Base-by-base conservation (phyloP, 352 stramenopile genomes). In the Phytophthora pinifolia region DNA sequence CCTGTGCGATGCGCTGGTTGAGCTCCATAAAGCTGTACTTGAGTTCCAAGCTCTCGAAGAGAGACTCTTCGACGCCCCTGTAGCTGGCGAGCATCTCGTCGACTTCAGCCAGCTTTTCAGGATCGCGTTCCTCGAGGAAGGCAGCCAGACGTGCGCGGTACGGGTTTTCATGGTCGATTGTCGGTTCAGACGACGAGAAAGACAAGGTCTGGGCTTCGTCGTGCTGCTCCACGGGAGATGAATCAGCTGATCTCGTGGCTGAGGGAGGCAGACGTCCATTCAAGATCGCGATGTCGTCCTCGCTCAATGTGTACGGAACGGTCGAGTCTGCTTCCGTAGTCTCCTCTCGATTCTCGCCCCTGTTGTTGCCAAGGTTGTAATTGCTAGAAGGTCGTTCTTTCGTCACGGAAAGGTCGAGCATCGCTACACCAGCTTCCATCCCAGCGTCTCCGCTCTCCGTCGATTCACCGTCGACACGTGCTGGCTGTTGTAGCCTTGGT, bases 1-100 rank as follows among this genome's bases (percentile, higher is more conserved):
- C 50, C 34, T 77, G 67, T 2, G 65, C 61, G 13, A 83, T 78
- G 29, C 69, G 67, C 29, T 72, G 59, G 47, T 79, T 78, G 25
- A 92, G 53, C 51, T 76, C 69, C 63, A 87, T 73, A 59, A 87
- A 89, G 60, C 75, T 83, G 62, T 94, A 94, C 60, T 94, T 94
- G 41, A 94, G 77, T 49, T 88, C 75, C 17, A 94, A 65, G 33
- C 79, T 91, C 38, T 94, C 76, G 36, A 94, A 89, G 6, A 94
- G 68, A 48, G 72, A 86, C 9, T 69, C 64, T 50, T 94, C 83
- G 12, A 92, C 81, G 27, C 81, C 83, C 13, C 61, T 64, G 59
- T 94, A 94, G 51, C 61, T 90, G 30, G 68, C 53, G 2, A 94
- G 65, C 81, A 92, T 92, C 6, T 81, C 66, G n/a, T 94, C 81